Evolutionary conservation across 176 grass and related monocot genomes (phyloP).

Genomic region (Eragrostis nindensis): DNA sequence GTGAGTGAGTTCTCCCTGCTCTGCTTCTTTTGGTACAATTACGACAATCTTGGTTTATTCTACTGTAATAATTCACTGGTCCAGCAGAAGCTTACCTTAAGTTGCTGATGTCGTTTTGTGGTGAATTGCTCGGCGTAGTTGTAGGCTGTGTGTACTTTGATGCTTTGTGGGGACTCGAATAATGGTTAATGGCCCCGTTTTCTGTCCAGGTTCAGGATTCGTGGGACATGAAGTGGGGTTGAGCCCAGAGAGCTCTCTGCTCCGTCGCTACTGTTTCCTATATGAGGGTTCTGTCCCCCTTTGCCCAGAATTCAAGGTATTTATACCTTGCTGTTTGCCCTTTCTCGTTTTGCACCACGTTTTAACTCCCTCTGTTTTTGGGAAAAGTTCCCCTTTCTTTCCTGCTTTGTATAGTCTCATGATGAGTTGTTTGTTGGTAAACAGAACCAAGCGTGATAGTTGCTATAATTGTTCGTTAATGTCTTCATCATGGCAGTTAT

Average conservation of each 20-base stretch:
- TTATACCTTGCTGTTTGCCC: slow-evolving; percentile 7
- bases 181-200: slow-evolving; percentile 8
- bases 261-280: not conserved
- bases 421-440: not conserved
- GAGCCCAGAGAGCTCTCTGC: slow-evolving; percentile 23
- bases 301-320: not conserved
- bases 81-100: not conserved
- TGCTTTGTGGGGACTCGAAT: slow-evolving; percentile 40
- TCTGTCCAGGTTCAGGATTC: slow-evolving; percentile 32
- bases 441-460: not conserved
- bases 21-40: not conserved
- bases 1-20: not conserved
- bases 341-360: not conserved
- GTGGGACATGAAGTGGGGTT: slow-evolving; percentile 23
- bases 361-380: not conserved
- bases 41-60: not conserved
- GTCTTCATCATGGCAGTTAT: not conserved
- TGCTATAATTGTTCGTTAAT: not conserved
- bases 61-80: not conserved
- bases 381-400: not conserved
- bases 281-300: slow-evolving; percentile 11
- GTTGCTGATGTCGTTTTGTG: not conserved
- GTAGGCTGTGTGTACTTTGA: not conserved
- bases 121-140: slow-evolving; percentile 4
- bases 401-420: not conserved